Percentiles rank a stretch among this genome's conserved stretches.
phyloP scores from a whole-genome alignment of 1,284 basidiomycete species.

The Apiotrichum siamense region DNA sequence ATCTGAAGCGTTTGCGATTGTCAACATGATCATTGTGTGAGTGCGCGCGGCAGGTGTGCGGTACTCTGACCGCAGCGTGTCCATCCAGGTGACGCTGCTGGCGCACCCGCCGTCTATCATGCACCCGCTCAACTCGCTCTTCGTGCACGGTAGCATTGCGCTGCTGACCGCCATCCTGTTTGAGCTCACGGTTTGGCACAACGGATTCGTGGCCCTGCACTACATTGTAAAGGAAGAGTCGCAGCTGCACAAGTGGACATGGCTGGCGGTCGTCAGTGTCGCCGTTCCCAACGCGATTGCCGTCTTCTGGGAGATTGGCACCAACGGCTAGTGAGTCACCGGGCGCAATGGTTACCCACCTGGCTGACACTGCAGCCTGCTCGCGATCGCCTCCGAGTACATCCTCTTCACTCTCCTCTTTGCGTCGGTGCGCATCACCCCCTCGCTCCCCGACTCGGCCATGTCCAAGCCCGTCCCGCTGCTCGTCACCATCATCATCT shows the following conservation, averaged over 20 bases:
- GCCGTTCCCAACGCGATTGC: constrained; percentile 32
- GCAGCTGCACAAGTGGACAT: constrained; percentile 31
- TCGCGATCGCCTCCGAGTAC: constrained; percentile 39
- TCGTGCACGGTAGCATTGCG: constrained; percentile 51
- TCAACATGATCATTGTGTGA: constrained; percentile 45
- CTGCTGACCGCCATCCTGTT: constrained; percentile 50
- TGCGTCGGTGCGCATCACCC: constrained; percentile 33
- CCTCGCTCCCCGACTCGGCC: constrained; percentile 32
- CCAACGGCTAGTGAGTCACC: constrained; percentile 30
- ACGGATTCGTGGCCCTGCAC: constrained; percentile 50
- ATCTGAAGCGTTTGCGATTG: constrained; percentile 39
- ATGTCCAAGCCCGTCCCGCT: constrained; percentile 40
- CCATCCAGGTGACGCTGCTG: constrained; percentile 40
- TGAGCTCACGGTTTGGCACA: constrained; percentile 50
- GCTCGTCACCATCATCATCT: constrained; percentile 39
- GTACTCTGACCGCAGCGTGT: constrained; percentile 21
- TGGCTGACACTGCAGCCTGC: constrained; percentile 14
- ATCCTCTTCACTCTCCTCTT: constrained; percentile 43
- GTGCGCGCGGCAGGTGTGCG: constrained; percentile 1
- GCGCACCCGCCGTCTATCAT: constrained; percentile 38
- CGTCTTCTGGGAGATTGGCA: constrained; percentile 36
- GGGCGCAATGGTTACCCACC: too few relatives aligned
- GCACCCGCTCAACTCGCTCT: constrained; percentile 50
- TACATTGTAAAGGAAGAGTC: constrained; percentile 43
- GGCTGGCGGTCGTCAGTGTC: constrained; percentile 36